Percentiles rank a stretch among this genome's conserved stretches.
These are phyloP conservation scores for Primulina huaijiensis DNA, from an alignment of 257 asterid genomes.

Conservation along the genomic window DNA sequence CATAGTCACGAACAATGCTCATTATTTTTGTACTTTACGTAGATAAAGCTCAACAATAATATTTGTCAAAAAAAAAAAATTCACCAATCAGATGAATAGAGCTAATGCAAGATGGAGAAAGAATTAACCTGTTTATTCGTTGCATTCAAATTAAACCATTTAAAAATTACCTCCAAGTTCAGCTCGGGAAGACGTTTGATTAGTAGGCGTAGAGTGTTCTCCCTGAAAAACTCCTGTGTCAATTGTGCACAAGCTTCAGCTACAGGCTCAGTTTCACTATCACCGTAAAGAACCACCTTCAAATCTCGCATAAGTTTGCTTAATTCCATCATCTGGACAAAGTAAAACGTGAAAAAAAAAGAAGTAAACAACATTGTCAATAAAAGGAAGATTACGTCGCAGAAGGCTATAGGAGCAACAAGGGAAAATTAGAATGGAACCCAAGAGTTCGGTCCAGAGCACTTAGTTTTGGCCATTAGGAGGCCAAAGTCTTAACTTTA, in stretches of 20 bases:
- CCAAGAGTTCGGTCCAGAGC: background rate
- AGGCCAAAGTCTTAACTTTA: background rate
- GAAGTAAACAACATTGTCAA: background rate
- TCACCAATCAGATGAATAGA: background rate
- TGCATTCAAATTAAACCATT: slow-evolving; percentile 8
- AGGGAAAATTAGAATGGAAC: background rate
- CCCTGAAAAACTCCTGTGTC: slow-evolving; percentile 85
- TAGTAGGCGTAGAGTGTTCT: slow-evolving; percentile 68
- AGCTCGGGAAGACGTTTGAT: slow-evolving; percentile 76
- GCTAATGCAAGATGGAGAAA: background rate
- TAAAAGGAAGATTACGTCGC: background rate
- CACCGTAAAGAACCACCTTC: slow-evolving; percentile 74
- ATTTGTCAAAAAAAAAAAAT: background rate
- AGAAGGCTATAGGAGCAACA: too few relatives aligned
- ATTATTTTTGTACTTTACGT: background rate
- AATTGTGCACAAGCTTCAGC: slow-evolving; percentile 79
- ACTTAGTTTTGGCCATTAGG: background rate
- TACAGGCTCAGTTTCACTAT: slow-evolving; percentile 86
- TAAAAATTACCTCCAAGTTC: slow-evolving; percentile 59
- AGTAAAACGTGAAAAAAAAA: background rate
- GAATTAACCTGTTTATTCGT: background rate
- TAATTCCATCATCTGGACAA: slow-evolving; percentile 66
- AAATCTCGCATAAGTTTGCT: slow-evolving; percentile 68
- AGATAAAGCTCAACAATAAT: background rate
- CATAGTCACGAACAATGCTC: background rate